Conservation (phyloP, 768 basidiomycete genomes). For the Hemileccinum rubropunctum region DNA sequence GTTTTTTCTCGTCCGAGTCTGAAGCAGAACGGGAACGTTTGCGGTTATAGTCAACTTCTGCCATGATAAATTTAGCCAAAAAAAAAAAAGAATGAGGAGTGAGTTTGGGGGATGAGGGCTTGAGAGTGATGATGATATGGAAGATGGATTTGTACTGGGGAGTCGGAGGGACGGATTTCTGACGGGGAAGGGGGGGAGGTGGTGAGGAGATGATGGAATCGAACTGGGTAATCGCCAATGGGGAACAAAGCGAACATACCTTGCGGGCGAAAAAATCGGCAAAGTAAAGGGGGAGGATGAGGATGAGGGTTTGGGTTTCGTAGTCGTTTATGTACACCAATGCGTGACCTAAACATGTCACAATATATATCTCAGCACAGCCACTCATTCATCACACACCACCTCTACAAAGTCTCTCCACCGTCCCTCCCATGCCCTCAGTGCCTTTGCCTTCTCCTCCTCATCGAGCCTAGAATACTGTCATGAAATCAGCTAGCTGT, state of each 20-base stretch:
- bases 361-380: slow-evolving; percentile 13
- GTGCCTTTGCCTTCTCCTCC: slow-evolving; percentile 43
- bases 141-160: slow-evolving; percentile 26
- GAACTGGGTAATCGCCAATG: slow-evolving; percentile 48
- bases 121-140: slow-evolving; percentile 44
- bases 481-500: neutral
- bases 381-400: too few relatives aligned
- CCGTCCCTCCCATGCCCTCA: slow-evolving; percentile 42
- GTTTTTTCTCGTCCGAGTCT: slow-evolving; percentile 76
- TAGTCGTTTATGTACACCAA: neutral
- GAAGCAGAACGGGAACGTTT: slow-evolving; percentile 87
- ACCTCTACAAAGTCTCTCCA: slow-evolving; percentile 48
- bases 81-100: slow-evolving; percentile 33
- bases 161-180: slow-evolving; percentile 40
- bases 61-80: slow-evolving; percentile 67
- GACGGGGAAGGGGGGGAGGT: slow-evolving; percentile 49
- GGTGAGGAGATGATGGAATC: slow-evolving; percentile 55
- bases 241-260: slow-evolving; percentile 36
- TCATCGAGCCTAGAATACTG: slow-evolving; percentile 51
- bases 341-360: slow-evolving; percentile 14
- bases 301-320: slow-evolving; percentile 12
- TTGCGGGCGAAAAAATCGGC: slow-evolving; percentile 5
- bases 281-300: neutral
- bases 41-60: slow-evolving; percentile 82
- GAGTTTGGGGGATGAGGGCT: slow-evolving; percentile 42